These are phyloP conservation scores for Basipetospora chlamydospora DNA, from an alignment of 2,329 filamentous ascomycete genomes.

Conservation along the genomic window DNA sequence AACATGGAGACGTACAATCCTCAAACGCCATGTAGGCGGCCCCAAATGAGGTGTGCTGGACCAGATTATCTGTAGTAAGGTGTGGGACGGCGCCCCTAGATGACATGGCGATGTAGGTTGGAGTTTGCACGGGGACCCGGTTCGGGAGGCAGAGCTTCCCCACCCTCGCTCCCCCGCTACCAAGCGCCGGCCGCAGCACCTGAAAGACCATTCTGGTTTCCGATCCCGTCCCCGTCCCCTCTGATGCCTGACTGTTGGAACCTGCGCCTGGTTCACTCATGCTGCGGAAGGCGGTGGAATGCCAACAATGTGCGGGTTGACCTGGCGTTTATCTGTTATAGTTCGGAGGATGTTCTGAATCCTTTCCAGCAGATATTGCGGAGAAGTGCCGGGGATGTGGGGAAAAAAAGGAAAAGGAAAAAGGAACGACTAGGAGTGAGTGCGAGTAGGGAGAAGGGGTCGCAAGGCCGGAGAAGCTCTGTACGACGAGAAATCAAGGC, in stretches of 20 bases:
- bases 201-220: conserved; percentile 27
- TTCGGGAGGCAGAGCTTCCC: conserved; percentile 49
- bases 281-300: neutral
- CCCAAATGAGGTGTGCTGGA: conserved; percentile 46
- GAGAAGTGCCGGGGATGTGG: no score
- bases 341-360: no score
- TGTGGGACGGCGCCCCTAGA: conserved; percentile 81
- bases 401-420: no score
- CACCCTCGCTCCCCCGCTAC: conserved; percentile 39
- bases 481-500: no score
- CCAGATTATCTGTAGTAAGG: conserved; percentile 70
- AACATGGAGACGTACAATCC: conserved; percentile 87
- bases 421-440: no score
- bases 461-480: no score
- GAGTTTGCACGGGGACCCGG: conserved; percentile 60
- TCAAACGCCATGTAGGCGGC: conserved; percentile 75
- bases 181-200: conserved; percentile 25
- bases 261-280: conserved; percentile 3
- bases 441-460: no score
- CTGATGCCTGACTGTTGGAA: no score
- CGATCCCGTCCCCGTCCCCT: neutral
- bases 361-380: no score
- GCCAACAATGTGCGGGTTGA: neutral
- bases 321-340: no score
- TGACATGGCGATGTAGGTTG: conserved; percentile 64